Conservation (phyloP, 306 rosid genomes). For the Cercis canadensis region DNA sequence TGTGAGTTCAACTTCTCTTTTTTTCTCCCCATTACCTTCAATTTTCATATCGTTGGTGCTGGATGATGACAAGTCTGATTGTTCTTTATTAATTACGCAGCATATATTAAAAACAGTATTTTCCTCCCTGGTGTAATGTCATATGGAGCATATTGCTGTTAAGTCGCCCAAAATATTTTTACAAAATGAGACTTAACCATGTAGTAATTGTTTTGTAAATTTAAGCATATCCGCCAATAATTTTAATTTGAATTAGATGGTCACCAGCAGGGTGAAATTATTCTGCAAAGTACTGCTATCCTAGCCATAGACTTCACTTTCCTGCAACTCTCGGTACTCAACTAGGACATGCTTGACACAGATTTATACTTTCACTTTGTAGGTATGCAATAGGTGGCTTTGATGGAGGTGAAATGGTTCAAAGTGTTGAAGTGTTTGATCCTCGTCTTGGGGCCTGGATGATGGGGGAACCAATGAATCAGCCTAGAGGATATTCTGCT, state of each 20-base stretch:
- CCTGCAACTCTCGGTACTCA: neutral
- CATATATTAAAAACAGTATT: too few relatives aligned
- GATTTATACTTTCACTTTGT: slow-evolving; percentile 23
- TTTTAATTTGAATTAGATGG: neutral
- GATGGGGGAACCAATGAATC: slow-evolving; percentile 56
- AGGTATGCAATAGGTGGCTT: slow-evolving; percentile 78
- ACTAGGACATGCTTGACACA: neutral
- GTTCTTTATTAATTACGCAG: neutral
- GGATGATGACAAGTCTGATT: neutral
- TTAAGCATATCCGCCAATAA: slow-evolving; percentile 24
- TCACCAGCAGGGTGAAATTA: slow-evolving; percentile 13
- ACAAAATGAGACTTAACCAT: neutral
- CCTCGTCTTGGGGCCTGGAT: slow-evolving; percentile 57
- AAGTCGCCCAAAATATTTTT: neutral
- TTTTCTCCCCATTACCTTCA: slow-evolving; percentile 21
- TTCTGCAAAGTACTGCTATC: slow-evolving; percentile 1
- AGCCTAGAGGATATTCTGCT: slow-evolving; percentile 51
- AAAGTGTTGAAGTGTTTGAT: slow-evolving; percentile 61
- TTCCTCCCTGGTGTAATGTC: neutral
- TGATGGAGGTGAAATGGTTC: slow-evolving; percentile 56
- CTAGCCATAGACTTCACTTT: slow-evolving; percentile 4
- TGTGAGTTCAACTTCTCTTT: slow-evolving; percentile 53
- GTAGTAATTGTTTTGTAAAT: slow-evolving; percentile 18
- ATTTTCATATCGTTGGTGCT: slow-evolving; percentile 16
- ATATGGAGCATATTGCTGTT: slow-evolving; percentile 5